Evolutionary conservation across 2,329 filamentous ascomycete species (phyloP), one percentile per base, ranked within the genome.

Genomic region (Fusarium marasasianum): DNA sequence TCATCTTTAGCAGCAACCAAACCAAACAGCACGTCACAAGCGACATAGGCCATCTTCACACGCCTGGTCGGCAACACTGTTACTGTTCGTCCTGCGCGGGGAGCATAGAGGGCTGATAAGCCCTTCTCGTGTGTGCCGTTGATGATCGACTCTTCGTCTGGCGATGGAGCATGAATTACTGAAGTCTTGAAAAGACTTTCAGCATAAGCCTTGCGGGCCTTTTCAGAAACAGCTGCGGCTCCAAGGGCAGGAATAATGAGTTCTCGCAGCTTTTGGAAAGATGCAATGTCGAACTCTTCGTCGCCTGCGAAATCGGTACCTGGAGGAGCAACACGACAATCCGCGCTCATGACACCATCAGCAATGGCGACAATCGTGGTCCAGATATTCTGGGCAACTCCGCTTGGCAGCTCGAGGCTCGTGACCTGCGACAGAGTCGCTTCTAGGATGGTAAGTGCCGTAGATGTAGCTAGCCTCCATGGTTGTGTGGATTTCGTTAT

Each of bases 401-500:
- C 74, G 29, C 80, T 84, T n/a, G 84, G 83, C 43, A 88, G 84
- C 10, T 83, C 82, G 11, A 86, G 84, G 37, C 85, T 83, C 57
- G 85, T 85, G 3, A 94, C 82, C 33, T 90, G 88, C 1, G 90
- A 87, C 3, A 97, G 84, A 0, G 92, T 89, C 2, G 90, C 86
- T 61, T 90, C 86, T 0, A 97, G 83, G 24, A 98, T 88, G 7
- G 89, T 86, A 24, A 98, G 83, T 3, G 90, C 88, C 1, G 92
- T 91, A 9, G 88, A 90, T 0, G 94, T 97, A 6, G 95, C 94
- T 60, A 92, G 91, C 70, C 90, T 91, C 96, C 96, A 99, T 0
- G 95, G 88, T 58, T 91, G 88, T 1, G 88, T 86, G 20, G 90
- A 89, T 78, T 92, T 95, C 22, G 93, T 94, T 65, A 91, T 88